Percentiles rank a stretch among this genome's conserved stretches.
phyloP scores from a whole-genome alignment of 768 basidiomycete species.

The Macrolepiota albuminosa region DNA sequence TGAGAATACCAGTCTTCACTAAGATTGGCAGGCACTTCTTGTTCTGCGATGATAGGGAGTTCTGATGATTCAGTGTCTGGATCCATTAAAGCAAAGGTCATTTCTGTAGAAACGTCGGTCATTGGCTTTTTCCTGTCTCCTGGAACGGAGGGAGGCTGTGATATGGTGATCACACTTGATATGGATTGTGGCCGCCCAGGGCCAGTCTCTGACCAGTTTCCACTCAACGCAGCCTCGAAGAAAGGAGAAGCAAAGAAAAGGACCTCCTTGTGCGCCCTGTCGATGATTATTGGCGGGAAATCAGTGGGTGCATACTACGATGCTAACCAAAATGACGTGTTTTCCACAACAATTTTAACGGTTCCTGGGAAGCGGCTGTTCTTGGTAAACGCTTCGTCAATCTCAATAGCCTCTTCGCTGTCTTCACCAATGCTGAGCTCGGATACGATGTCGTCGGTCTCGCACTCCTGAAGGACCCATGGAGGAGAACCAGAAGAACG shows the following conservation, averaged over 20 bases:
- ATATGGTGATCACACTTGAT: constrained; percentile 82
- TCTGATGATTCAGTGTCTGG: constrained; percentile 45
- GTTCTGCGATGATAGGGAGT: constrained; percentile 30
- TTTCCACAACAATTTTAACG: constrained; percentile 88
- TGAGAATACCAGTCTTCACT: constrained; percentile 26
- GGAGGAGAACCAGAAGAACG: constrained; percentile 75
- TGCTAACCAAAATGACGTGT: constrained; percentile 85
- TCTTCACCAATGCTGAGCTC: constrained; percentile 64
- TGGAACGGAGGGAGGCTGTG: constrained; percentile 62
- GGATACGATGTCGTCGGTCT: constrained; percentile 63
- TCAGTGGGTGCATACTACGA: constrained; percentile 1
- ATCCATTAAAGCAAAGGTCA: constrained; percentile 58
- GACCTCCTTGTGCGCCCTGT: constrained; percentile 88
- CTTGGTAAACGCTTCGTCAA: constrained; percentile 76
- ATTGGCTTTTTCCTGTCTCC: constrained; percentile 37
- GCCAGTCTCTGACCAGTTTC: constrained; percentile 83
- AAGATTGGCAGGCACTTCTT: constrained; percentile 34
- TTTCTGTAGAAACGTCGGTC: constrained; percentile 42
- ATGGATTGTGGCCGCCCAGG: constrained; percentile 65
- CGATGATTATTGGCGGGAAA: constrained; percentile 4
- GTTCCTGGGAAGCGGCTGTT: constrained; percentile 70
- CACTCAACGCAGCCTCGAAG: constrained; percentile 87
- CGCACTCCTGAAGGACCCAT: constrained; percentile 75
- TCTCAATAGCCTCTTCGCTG: constrained; percentile 68
- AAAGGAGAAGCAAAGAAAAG: constrained; percentile 92